Evolutionary conservation across 805 yeast genomes (phyloP).

Genomic region (Candida dajiaensis): DNA sequence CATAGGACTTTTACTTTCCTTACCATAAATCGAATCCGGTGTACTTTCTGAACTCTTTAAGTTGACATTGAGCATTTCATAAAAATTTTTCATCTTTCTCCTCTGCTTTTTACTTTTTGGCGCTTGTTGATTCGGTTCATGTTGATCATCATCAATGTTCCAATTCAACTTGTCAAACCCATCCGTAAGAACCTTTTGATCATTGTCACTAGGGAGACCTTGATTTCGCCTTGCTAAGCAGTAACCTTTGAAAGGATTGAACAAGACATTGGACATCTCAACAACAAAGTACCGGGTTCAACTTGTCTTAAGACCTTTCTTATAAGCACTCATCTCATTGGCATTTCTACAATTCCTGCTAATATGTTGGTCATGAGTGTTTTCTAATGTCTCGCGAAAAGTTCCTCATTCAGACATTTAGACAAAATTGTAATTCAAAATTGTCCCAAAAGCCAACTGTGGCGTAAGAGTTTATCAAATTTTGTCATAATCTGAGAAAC

Average conservation of each 20-base stretch:
- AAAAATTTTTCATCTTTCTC: conserved; percentile 6
- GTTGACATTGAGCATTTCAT: background rate
- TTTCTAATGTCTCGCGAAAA: background rate
- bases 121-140: conserved; percentile 2
- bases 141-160: conserved; percentile 17
- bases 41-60: conserved; percentile 3
- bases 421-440: too few species aligned
- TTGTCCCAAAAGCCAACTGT: background rate
- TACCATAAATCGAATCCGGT: conserved; percentile 6
- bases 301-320: too few species aligned
- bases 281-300: too few species aligned
- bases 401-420: too few species aligned
- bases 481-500: too few species aligned
- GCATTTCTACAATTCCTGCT: too few species aligned
- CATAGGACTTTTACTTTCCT: conserved; percentile 10
- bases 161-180: conserved; percentile 42
- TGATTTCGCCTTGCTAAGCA: conserved; percentile 10
- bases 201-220: background rate
- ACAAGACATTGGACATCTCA: conserved; percentile 13
- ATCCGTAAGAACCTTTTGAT: conserved; percentile 15
- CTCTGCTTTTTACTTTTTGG: conserved; percentile 2
- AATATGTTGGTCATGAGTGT: too few species aligned
- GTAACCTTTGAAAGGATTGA: conserved; percentile 21
- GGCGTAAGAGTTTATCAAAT: too few species aligned
- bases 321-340: too few species aligned